Base-by-base conservation (phyloP, 768 basidiomycete species). In the Trametes punicea region DNA sequence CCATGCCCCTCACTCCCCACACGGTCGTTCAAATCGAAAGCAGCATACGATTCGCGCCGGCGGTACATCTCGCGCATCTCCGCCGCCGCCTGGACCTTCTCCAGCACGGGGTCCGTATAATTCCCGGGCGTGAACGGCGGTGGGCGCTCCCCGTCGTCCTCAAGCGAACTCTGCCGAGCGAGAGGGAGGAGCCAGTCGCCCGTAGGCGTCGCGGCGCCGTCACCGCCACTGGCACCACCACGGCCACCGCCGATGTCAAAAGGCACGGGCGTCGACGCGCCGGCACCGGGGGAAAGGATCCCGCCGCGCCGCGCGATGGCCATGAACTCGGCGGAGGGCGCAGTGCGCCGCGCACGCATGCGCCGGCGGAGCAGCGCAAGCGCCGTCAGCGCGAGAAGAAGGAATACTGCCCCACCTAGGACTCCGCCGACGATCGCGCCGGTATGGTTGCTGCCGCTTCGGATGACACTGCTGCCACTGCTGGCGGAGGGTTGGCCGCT, bases 281-380 rank as follows among this genome's bases (percentile, higher is more conserved):
- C 34, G 7, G 34, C 8, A n/a, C 15, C 25, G 11, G 42, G 25
- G 2, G 42, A 44, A 11, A 26, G 25, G 13, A 26, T 2, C 1
- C 42, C 42, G 18, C 42, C 42, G 23, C 15, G 20, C 2, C 59
- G 58, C n/a, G 55, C 55, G 23, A 46, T 31, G 45, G 40, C 41
- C 63, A 61, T 59, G 66, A 85, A 86, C 60, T 84, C 83, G 16
- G 82, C 74, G 15, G 84, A 84, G 3, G 86, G 85, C 1, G 82
- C 74, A n/a, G 70, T 74, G 47, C 71, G 76, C 26, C 57, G 67
- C 23, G 65, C 72, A 38, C 72, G 73, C 18, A 51, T 54, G 20
- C 77, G 77, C 16, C 74, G 71, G 38, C 77, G 78, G 42, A 80
- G 34, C 45, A 83, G 56, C n/a, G 72, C 29, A 29, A 66, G 42